Percentiles rank a stretch among this genome's conserved stretches.
These are phyloP conservation scores for Kazachstania kunashirensis DNA, from an alignment of 805 yeast genomes.

Conservation along the genomic window DNA sequence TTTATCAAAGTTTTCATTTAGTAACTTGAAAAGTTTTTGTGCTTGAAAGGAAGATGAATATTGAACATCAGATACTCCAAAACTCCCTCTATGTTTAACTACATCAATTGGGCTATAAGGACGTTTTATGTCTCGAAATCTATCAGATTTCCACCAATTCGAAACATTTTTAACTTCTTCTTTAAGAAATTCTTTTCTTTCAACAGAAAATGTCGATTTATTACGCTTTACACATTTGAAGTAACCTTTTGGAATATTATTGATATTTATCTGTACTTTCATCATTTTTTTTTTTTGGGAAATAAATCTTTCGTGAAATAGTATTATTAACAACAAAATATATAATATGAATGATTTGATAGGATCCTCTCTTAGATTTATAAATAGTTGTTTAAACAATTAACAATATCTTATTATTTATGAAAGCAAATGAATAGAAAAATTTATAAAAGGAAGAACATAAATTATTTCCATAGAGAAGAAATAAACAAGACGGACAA, in stretches of 20 bases:
- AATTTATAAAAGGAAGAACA: no score
- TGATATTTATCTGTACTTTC: no score
- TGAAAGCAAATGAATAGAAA: no score
- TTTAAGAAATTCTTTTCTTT: slow-evolving; percentile 17
- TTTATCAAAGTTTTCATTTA: slow-evolving; percentile 34
- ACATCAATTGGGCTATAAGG: slow-evolving; percentile 46
- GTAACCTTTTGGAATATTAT: not conserved
- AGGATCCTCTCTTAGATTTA: no score
- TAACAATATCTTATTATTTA: no score
- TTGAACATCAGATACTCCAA: slow-evolving; percentile 26
- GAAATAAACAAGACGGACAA: no score
- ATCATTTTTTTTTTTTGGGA: no score
- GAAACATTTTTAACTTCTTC: slow-evolving; percentile 32
- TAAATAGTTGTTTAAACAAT: no score
- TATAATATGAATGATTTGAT: no score
- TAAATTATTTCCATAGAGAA: no score
- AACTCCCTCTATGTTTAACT: slow-evolving; percentile 43
- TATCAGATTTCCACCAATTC: slow-evolving; percentile 41
- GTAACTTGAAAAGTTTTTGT: slow-evolving; percentile 37
- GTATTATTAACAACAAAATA: no score
- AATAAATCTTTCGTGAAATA: no score
- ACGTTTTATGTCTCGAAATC: slow-evolving; percentile 40
- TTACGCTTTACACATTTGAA: not conserved
- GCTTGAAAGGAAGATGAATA: slow-evolving; percentile 47
- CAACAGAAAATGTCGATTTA: not conserved